phyloP scores from a whole-genome alignment of 805 yeast genomes.

The Nakazawaea populi region DNA sequence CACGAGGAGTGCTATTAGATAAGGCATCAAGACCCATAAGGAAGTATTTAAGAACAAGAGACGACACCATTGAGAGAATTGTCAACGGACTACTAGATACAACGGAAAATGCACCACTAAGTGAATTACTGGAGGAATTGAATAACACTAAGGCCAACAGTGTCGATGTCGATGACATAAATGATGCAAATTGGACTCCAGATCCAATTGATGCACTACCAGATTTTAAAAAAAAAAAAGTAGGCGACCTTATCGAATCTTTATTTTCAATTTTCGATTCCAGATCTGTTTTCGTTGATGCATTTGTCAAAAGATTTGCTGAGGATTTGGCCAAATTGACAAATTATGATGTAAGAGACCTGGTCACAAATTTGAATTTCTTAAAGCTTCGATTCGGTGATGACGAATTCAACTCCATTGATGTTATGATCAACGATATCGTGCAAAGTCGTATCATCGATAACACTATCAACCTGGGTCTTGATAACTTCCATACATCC shows the following conservation, averaged over 20 bases:
- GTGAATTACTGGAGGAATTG: constrained; percentile 52
- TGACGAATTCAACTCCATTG: constrained; percentile 59
- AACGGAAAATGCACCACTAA: constrained; percentile 34
- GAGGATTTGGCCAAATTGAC: constrained; percentile 41
- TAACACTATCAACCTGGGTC: constrained; percentile 23
- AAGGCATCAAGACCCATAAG: constrained; percentile 74
- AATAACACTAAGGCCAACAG: constrained; percentile 24
- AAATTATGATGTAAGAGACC: constrained; percentile 33
- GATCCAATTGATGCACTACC: constrained; percentile 91
- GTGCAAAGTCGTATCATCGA: constrained; percentile 47
- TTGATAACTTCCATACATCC: constrained; percentile 41
- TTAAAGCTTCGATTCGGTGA: constrained; percentile 63
- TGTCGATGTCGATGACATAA: constrained; percentile 30
- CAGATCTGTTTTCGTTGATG: constrained; percentile 59
- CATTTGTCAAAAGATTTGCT: constrained; percentile 58
- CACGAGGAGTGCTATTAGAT: constrained; percentile 78
- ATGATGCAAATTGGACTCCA: constrained; percentile 65
- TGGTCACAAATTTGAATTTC: constrained; percentile 38
- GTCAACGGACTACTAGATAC: constrained; percentile 64
- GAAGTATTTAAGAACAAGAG: constrained; percentile 60
- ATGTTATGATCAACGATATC: constrained; percentile 80
- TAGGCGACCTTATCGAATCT: constrained; percentile 65
- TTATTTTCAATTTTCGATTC: constrained; percentile 68
- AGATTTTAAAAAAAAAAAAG: constrained; percentile 60
- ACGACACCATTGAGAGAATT: constrained; percentile 64